A percentile compares a stretch with the other conserved stretches of the same genome.
phyloP scores from a whole-genome alignment of 495 filamentous ascomycete species.

The Elasticomyces elasticus region DNA sequence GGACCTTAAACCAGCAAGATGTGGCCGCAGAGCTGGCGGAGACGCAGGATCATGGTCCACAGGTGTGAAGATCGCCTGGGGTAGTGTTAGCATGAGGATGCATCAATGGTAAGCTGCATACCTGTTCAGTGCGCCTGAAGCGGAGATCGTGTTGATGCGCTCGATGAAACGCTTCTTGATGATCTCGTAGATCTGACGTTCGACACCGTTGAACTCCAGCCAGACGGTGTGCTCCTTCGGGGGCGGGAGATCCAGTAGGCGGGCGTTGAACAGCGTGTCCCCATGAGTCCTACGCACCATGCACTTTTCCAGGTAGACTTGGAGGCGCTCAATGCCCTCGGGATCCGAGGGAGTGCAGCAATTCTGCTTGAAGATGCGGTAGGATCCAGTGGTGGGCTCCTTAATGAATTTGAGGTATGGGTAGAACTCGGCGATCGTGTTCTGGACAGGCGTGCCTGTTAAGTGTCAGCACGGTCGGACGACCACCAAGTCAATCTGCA shows the following conservation, averaged over 20 bases:
- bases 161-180: constrained; percentile 32
- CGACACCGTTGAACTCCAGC: constrained; percentile 40
- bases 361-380: constrained; percentile 39
- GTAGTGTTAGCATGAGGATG: background rate
- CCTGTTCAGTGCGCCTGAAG: no score
- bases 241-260: constrained; percentile 47
- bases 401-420: constrained; percentile 52
- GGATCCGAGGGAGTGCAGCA: constrained; percentile 34
- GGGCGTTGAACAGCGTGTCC: constrained; percentile 43
- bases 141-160: constrained; percentile 33
- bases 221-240: constrained; percentile 27
- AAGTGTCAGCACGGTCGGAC: no score
- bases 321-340: constrained; percentile 32
- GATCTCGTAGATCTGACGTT: constrained; percentile 41
- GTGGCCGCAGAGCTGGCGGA: constrained; percentile 47
- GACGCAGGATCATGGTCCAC: constrained; percentile 38
- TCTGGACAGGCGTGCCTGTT: constrained; percentile 36
- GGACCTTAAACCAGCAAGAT: constrained; percentile 39
- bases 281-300: constrained; percentile 46
- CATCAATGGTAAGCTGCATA: background rate
- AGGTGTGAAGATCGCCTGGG: no score
- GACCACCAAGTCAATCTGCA: no score
- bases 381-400: constrained; percentile 36
- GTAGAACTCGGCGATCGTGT: constrained; percentile 41
- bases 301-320: constrained; percentile 29